Base-by-base conservation (phyloP, 1,284 basidiomycete species). In the Mixia osmundae region DNA sequence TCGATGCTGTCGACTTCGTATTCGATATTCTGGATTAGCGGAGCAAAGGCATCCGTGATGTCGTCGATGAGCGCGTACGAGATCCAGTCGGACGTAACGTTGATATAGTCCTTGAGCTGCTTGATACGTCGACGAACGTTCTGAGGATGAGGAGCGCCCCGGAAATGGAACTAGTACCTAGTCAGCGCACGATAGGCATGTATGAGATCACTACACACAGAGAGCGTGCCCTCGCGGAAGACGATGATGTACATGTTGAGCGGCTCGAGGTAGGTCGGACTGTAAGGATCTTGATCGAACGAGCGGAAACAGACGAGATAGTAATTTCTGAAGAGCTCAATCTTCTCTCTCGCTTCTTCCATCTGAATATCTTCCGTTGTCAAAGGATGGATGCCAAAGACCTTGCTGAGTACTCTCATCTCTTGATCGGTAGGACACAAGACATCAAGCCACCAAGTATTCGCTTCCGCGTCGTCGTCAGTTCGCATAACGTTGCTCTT, bases 181-280 rank as follows among this genome's bases (percentile, higher is more conserved):
- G 14, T 6, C 9, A 24, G 25, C 10, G 5, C 20, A 23, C 9
- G n/a, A 18, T 10, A 30, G 36, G 15, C n/a, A n/a, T n/a, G n/a
- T n/a, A n/a, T n/a, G n/a, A 30, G 28, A 30, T 7, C 32, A 33
- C 3, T 3, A 62, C 76, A 48, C 48, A 83, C 73, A 19, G 83
- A 89, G 30, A 94, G 61, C 3, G 76, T 95, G n/a, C 91, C 91
- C 56, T 97, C 89, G 26, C 91, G 68, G 62, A 97, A 95, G 27
- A 99, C 91, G 50, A 97, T 79, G 52, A 97, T 91, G 60, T 97
- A 99, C 85, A 95, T 95, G 62, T 99, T 97, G 43, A 97, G 64
- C 21, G 91, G 91, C 57, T 99, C 89, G 35, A 99, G 71, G 56
- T 97, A 79, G 1, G 85, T 97, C 7, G 89, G 85, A 50, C 78